Conservation (phyloP, 108 stramenopile species). For the Skeletonema potamos region DNA sequence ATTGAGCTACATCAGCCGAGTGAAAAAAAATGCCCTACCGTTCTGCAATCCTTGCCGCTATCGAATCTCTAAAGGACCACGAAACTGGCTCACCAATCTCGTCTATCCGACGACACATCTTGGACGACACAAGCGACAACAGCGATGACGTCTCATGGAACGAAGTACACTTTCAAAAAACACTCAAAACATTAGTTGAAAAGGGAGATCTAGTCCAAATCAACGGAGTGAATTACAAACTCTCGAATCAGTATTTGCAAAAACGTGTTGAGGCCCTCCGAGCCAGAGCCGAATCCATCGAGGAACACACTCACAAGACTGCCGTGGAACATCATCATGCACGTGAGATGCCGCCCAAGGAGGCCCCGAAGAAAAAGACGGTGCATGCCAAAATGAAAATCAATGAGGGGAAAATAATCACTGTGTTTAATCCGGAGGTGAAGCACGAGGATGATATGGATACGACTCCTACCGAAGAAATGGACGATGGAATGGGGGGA, state of each 20-base stretch:
- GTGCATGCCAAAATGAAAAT: constrained; percentile 44
- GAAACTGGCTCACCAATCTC: constrained; percentile 36
- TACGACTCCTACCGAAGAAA: background rate
- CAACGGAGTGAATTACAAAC: constrained; percentile 40
- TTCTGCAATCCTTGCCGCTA: constrained; percentile 40
- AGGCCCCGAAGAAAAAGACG: constrained; percentile 23
- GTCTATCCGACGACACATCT: constrained; percentile 29
- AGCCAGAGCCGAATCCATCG: constrained; percentile 13
- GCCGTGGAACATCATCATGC: constrained; percentile 3
- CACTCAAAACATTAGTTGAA: constrained; percentile 32
- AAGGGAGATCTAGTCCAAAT: constrained; percentile 22
- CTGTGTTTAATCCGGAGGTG: constrained; percentile 19
- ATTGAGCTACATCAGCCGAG: too few relatives aligned
- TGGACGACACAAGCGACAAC: constrained; percentile 2
- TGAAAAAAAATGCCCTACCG: constrained; percentile 32
- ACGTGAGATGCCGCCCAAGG: constrained; percentile 34
- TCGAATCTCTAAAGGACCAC: constrained; percentile 36
- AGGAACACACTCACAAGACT: background rate
- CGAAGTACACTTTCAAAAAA: constrained; percentile 32
- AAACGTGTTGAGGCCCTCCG: constrained; percentile 15
- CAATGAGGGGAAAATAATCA: constrained; percentile 34
- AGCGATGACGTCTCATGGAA: constrained; percentile 20
- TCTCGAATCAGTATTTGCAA: constrained; percentile 21
- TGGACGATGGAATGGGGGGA: background rate
- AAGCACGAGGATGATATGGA: constrained; percentile 19